Evolutionary conservation across 164 flowering plant genomes (phyloP).

Genomic region (Houttuynia cordata): DNA sequence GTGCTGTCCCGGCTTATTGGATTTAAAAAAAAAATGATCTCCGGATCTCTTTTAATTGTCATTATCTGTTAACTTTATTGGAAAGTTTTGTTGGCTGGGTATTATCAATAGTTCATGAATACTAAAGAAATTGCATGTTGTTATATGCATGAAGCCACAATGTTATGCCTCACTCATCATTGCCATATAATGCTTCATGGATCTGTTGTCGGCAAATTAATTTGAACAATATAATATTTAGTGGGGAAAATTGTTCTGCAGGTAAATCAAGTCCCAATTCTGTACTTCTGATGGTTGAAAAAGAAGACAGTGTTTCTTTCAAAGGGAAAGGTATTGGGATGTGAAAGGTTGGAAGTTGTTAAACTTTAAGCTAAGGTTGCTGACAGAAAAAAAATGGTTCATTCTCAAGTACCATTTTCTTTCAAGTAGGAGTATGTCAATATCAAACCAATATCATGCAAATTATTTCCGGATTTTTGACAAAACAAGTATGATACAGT

Average conservation of each 20-base stretch:
- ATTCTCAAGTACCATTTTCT: neutral
- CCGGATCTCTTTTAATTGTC: too few relatives aligned
- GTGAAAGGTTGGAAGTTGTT: neutral
- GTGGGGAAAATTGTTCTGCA: slow-evolving; percentile 17
- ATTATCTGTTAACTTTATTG: too few relatives aligned
- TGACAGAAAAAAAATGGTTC: neutral
- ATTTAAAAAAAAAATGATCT: too few relatives aligned
- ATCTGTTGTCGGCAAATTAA: neutral
- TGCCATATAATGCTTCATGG: neutral
- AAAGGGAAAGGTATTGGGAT: slow-evolving; percentile 19
- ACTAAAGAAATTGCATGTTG: too few relatives aligned
- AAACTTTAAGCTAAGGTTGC: too few relatives aligned
- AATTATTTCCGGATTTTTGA: neutral
- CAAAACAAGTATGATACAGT: slow-evolving; percentile 14
- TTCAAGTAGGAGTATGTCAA: neutral
- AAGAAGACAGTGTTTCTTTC: slow-evolving; percentile 11
- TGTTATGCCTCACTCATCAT: neutral
- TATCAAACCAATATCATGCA: neutral
- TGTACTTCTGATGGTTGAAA: slow-evolving; percentile 5
- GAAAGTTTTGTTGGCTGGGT: too few relatives aligned
- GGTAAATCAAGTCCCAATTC: slow-evolving; percentile 18
- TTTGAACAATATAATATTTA: neutral
- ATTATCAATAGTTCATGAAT: too few relatives aligned
- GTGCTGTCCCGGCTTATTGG: too few relatives aligned
- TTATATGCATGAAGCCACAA: too few relatives aligned